Evolutionary conservation across 257 asterid genomes (phyloP).

Genomic region (Capsicum chinense): DNA sequence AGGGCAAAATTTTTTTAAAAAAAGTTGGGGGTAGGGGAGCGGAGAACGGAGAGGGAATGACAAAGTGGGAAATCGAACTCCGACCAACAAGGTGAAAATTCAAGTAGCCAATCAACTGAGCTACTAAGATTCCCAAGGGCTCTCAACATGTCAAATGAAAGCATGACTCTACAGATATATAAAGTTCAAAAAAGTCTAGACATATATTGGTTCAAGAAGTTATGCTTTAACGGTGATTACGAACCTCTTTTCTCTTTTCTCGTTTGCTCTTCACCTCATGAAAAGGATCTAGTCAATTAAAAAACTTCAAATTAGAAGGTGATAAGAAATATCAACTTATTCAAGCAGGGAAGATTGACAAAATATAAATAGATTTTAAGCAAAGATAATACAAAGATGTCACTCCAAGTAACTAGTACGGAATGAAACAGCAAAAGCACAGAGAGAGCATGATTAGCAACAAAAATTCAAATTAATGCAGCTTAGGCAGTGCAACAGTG

Average conservation of each 20-base stretch:
- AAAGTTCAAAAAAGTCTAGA: background rate
- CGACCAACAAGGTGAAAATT: no score
- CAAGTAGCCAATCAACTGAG: no score
- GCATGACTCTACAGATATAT: background rate
- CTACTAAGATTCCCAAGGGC: no score
- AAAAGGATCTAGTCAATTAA: slow-evolving; percentile 60
- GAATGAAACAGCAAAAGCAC: background rate
- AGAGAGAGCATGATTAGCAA: slow-evolving; percentile 12
- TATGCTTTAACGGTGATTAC: slow-evolving; percentile 36
- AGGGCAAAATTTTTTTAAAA: background rate
- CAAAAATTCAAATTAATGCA: background rate
- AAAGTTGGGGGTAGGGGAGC: no score
- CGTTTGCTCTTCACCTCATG: slow-evolving; percentile 95
- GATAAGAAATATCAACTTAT: slow-evolving; percentile 27
- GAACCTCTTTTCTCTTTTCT: slow-evolving; percentile 93
- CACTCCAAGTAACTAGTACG: background rate
- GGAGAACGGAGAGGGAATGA: no score
- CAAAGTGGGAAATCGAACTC: no score
- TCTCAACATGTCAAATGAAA: background rate
- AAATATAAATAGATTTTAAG: slow-evolving; percentile 2
- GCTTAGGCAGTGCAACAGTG: background rate
- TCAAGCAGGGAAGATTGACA: background rate
- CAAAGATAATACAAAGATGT: slow-evolving; percentile 8
- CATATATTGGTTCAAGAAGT: background rate
- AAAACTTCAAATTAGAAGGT: slow-evolving; percentile 41